Conservation (phyloP, 129 eudicot species). For the Lactuca sativa region DNA sequence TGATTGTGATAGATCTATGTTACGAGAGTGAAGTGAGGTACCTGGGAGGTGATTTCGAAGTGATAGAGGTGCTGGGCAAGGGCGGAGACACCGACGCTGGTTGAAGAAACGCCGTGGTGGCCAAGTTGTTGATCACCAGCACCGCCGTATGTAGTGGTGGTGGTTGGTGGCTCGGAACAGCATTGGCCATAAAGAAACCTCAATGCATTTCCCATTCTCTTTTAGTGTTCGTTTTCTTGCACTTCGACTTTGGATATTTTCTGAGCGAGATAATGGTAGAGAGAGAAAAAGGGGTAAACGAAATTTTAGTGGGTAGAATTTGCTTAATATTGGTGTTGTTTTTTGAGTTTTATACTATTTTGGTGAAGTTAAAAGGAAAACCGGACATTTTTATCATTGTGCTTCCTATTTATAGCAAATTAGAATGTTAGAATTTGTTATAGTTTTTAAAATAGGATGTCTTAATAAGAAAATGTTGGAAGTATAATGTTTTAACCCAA, state of each 20-base stretch:
- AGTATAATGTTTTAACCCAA: no score
- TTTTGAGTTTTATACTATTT: no score
- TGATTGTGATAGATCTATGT: neutral
- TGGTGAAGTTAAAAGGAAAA: no score
- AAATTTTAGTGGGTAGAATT: no score
- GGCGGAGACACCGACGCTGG: conserved; percentile 66
- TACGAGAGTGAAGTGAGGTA: conserved; percentile 10
- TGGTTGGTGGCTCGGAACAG: conserved; percentile 41
- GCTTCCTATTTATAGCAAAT: no score
- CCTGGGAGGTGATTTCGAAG: conserved; percentile 81
- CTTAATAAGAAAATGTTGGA: no score
- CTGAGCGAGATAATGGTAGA: neutral
- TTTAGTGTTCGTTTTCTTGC: neutral
- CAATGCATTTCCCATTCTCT: conserved; percentile 63
- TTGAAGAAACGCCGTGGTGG: conserved; percentile 58
- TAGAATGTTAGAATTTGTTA: no score
- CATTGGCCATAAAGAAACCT: conserved; percentile 50
- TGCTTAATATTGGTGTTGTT: no score
- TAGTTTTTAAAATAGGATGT: no score
- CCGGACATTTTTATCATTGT: no score
- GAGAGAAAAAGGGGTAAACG: neutral
- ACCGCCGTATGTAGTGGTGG: neutral
- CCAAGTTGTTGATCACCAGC: conserved; percentile 37
- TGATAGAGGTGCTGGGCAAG: conserved; percentile 75
- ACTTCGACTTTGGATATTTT: neutral